Percentiles rank a stretch among this genome's conserved stretches.
These are phyloP conservation scores for Elaeagnus macrophylla DNA, from an alignment of 306 rosid genomes.

Conservation along the genomic window DNA sequence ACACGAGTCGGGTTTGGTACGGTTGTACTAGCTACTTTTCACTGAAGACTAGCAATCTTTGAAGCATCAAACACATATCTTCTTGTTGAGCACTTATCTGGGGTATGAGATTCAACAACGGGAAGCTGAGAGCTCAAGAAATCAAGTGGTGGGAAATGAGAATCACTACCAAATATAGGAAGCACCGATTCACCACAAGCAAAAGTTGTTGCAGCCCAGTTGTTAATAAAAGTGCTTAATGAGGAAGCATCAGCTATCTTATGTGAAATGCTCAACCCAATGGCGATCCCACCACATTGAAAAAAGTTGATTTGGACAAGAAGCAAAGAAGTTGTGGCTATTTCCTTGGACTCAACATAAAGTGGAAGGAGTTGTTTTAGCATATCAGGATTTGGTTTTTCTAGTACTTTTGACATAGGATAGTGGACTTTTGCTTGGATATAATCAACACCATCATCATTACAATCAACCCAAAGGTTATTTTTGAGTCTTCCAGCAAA, in stretches of 20 bases:
- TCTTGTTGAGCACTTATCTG: conserved; percentile 18
- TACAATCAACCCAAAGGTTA: conserved; percentile 6
- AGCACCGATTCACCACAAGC: no score
- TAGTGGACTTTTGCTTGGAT: conserved; percentile 7
- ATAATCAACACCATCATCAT: conserved; percentile 13
- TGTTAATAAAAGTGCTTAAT: conserved; percentile 4
- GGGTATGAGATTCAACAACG: background rate
- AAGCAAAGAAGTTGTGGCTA: background rate
- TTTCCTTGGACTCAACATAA: background rate
- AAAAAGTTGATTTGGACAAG: conserved; percentile 8
- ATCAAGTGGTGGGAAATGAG: conserved; percentile 12
- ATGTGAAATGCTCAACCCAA: conserved; percentile 12
- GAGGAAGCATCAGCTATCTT: conserved; percentile 9
- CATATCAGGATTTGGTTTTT: background rate
- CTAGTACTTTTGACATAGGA: background rate
- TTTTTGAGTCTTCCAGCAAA: conserved; percentile 5
- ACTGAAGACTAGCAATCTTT: conserved; percentile 17
- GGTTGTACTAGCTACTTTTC: background rate
- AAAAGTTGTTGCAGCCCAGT: conserved; percentile 7
- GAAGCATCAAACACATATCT: conserved; percentile 26
- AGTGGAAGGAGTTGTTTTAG: conserved; percentile 13
- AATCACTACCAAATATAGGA: conserved; percentile 14
- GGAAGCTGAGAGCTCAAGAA: background rate
- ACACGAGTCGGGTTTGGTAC: conserved; percentile 21
- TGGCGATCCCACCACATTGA: conserved; percentile 11